Evolutionary conservation across 176 grass and related monocot species (phyloP), one percentile per base, ranked within the genome.

Genomic region (Thalia dealbata): DNA sequence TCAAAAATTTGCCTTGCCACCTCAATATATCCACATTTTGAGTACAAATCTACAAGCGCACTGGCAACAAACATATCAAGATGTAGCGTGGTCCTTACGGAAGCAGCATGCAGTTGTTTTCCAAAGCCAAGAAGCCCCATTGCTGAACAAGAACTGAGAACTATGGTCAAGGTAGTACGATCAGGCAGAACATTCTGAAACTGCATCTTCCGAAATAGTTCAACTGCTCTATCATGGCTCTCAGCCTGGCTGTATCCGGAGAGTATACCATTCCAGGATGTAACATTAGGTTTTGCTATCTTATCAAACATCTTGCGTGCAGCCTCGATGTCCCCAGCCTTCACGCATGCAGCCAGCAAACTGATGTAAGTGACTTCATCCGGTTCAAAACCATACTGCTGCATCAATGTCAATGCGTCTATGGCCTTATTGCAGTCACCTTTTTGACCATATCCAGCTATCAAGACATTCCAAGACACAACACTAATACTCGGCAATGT

Each of bases 401-500:
- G 52, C 92, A 91, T 96, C n/a, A 83, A 27, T 6, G 80, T 27
- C 68, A 96, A 64, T 50, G 87, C 38, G 68, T 76, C 78, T 62
- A 81, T 75, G 3, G 86, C 84, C 73, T 82, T 86, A 10, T 64
- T 76, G 67, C 70, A 55, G 43, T 81, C 70, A 58, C 81, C 81
- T 48, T 50, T 73, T 67, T 87, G 88, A 32, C 86, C 86, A 61
- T 82, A 91, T 73, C 86, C 88, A 69, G 88, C 76, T 79, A 96
- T 87, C 79, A 96, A 63, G 73, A 91, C 91, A 81, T 96, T 96
- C 84, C 88, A 96, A 59, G 92, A 96, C 38, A 96, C 86, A 19
- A 89, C 77, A 65, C 69, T 96, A 66, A 87, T 6, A 35, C 21
- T 70, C 52, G 78, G 74, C 77, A 91, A 51, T 15, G 77, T 70